Conservation (phyloP, 2,329 filamentous ascomycete species). For the Trichoderma cornu-damae region DNA sequence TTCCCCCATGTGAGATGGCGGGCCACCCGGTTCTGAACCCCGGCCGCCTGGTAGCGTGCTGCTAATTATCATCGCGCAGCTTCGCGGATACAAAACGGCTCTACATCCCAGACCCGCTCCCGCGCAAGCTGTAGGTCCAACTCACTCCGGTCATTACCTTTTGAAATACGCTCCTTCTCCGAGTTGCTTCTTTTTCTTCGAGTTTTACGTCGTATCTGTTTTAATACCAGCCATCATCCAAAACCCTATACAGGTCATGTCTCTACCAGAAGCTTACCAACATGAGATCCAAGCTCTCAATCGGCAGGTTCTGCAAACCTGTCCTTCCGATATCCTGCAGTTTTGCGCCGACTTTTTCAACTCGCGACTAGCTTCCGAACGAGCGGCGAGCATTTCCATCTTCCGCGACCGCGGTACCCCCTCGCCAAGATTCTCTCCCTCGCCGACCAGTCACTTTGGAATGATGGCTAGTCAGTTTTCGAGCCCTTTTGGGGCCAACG, state of each 20-base stretch:
- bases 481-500: slow-evolving; percentile 61
- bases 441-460: slow-evolving; percentile 16
- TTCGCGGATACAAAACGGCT: slow-evolving; percentile 19
- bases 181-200: slow-evolving; percentile 15
- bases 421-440: slow-evolving; percentile 9
- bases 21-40: slow-evolving; percentile 16
- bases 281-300: slow-evolving; percentile 60
- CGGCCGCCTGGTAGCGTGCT: slow-evolving; percentile 16
- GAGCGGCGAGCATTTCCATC: slow-evolving; percentile 32
- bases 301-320: slow-evolving; percentile 52
- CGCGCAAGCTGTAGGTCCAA: slow-evolving; percentile 19
- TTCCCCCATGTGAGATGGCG: slow-evolving; percentile 15
- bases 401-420: slow-evolving; percentile 13
- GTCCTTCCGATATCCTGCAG: slow-evolving; percentile 61
- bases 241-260: slow-evolving; percentile 30
- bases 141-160: slow-evolving; percentile 16
- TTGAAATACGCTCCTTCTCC: slow-evolving; percentile 11
- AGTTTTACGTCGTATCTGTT: slow-evolving; percentile 14
- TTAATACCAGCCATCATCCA: slow-evolving; percentile 4
- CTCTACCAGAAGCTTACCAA: slow-evolving; percentile 51
- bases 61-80: slow-evolving; percentile 17
- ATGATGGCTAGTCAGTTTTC: slow-evolving; percentile 74
- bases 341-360: slow-evolving; percentile 66
- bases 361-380: slow-evolving; percentile 60
- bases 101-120: slow-evolving; percentile 13